phyloP scores from a whole-genome alignment of 129 eudicot genomes.

The Chrysanthemum makinoi region DNA sequence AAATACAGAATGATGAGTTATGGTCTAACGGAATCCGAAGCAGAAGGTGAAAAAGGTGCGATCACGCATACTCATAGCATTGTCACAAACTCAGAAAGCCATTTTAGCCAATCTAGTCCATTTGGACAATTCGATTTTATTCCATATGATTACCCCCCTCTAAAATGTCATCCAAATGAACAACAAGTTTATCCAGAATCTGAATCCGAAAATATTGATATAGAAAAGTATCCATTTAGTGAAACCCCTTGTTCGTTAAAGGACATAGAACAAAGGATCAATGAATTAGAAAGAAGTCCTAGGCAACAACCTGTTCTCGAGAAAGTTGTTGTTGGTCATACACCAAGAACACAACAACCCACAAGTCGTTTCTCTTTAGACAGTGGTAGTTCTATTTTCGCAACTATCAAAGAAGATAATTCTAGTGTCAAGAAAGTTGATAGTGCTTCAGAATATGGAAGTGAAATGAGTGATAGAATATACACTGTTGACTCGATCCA shows the following conservation, averaged over 20 bases:
- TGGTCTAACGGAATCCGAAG: conserved; percentile 72
- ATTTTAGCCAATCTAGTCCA: neutral
- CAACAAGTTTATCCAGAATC: conserved; percentile 39
- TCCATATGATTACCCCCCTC: conserved; percentile 55
- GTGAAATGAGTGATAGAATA: conserved; percentile 69
- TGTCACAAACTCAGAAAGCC: conserved; percentile 29
- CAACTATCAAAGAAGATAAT: conserved; percentile 50
- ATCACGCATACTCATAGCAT: conserved; percentile 41
- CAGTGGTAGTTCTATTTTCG: conserved; percentile 38
- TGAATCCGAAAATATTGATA: conserved; percentile 48
- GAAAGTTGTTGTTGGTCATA: conserved; percentile 61
- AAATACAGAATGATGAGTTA: conserved; percentile 83
- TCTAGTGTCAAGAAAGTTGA: conserved; percentile 43
- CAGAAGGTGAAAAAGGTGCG: conserved; percentile 47
- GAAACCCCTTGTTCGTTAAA: conserved; percentile 62
- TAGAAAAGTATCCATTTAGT: conserved; percentile 65
- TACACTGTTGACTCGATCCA: conserved; percentile 78
- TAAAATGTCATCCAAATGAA: conserved; percentile 57
- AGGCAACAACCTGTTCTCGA: conserved; percentile 53
- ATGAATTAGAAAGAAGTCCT: conserved; percentile 59
- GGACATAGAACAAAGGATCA: conserved; percentile 66
- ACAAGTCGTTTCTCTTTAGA: conserved; percentile 47
- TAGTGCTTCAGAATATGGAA: conserved; percentile 56
- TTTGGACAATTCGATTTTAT: conserved; percentile 36
- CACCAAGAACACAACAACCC: conserved; percentile 54